phyloP scores from a whole-genome alignment of 1,284 basidiomycete species.

The Waitea zeae region DNA sequence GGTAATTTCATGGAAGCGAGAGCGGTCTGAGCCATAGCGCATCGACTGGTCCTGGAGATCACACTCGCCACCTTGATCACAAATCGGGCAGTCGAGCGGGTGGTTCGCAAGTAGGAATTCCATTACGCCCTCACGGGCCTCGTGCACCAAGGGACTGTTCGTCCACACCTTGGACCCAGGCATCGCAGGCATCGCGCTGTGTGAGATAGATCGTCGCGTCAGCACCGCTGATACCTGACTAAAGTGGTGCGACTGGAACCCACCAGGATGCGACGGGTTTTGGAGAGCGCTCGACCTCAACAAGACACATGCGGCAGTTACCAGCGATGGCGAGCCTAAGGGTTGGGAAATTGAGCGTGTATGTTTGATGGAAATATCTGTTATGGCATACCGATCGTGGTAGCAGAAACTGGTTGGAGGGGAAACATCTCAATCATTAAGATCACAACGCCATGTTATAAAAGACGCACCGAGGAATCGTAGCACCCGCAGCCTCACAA shows the following conservation, averaged over 20 bases:
- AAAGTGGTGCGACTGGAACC: conserved; percentile 11
- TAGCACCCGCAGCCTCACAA: conserved; percentile 73
- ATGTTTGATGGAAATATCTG: conserved; percentile 8
- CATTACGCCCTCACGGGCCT: conserved; percentile 96
- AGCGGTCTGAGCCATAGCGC: conserved; percentile 96
- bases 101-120: conserved; percentile 97
- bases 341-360: conserved; percentile 1
- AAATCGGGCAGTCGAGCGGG: conserved; percentile 96
- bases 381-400: conserved; percentile 56
- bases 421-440: too few species aligned
- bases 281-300: conserved; percentile 90
- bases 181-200: conserved; percentile 95
- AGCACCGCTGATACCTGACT: conserved; percentile 2
- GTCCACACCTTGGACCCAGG: conserved; percentile 93
- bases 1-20: conserved; percentile 94
- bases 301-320: conserved; percentile 96
- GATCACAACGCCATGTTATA: too few species aligned
- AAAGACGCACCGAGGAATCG: conserved; percentile 51
- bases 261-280: conserved; percentile 84
- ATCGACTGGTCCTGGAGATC: conserved; percentile 99
- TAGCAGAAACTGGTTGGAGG: conserved; percentile 63
- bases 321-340: conserved; percentile 87
- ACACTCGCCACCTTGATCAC: conserved; percentile 97
- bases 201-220: too few species aligned
- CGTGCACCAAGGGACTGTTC: conserved; percentile 88